Base-by-base conservation (phyloP, 306 rosid genomes). In the Notholithocarpus densiflorus region DNA sequence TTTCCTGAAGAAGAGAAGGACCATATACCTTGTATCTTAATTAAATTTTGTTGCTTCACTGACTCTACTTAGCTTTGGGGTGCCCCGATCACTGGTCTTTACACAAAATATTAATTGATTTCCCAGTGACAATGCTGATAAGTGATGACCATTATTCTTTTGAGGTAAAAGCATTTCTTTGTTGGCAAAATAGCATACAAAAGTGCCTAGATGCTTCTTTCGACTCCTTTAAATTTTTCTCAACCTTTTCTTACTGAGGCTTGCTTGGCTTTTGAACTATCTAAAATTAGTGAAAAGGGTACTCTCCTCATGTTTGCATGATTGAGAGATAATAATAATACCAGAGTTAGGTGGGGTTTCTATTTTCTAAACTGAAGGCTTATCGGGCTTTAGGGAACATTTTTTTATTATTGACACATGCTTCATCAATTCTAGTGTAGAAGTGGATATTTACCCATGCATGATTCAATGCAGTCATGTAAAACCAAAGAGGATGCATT, bases 181-280 rank as follows among this genome's bases (percentile, higher is more conserved):
- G 97, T 87, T 87, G 86, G 83, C 78, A 77, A 88, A 90, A 87
- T 84, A 85, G 83, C 87, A 72, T 77, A 87, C 88, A 89, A 62
- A 82, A 89, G 87, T 81, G 77, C 76, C 84, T 68, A 77, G 55
- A 71, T 66, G 80, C 90, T 84, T 84, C 83, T 68, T 37, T 29
- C 72, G 55, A 75, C 78, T 80, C 68, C 68, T 26, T 79, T 40
- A 80, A 61, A 66, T 56, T 72, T n/a, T 53, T 65, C 51, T 66
- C 34, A 24, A 29, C 54, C 84, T 77, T 82, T 76, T 86, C 61
- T 26, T 77, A 74, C 53, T 79, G 60, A 34, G 32, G 62, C 59
- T 43, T 43, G 81, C 79, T 75, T 74, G 81, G 71, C 71, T 82
- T 78, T 60, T 79, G 65, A 86, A 83, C 86, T 79, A 68, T 73